These are phyloP conservation scores for Rhazya stricta DNA, from an alignment of 257 asterid genomes.

Conservation along the genomic window DNA sequence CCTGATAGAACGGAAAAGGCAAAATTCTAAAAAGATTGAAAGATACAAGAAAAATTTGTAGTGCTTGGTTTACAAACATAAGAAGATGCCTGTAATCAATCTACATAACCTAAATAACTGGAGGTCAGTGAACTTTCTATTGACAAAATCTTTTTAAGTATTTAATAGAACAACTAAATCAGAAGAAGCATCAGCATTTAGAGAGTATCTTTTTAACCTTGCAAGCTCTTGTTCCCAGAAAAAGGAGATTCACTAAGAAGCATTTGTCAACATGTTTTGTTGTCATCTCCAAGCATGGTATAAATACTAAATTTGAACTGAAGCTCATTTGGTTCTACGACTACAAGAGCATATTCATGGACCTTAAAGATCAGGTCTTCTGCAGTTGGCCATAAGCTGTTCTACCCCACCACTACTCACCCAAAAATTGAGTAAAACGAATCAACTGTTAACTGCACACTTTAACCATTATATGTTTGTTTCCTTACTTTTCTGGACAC, in stretches of 20 bases:
- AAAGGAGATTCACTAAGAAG: background rate
- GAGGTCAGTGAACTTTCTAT: background rate
- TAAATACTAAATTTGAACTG: background rate
- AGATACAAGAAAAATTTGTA: background rate
- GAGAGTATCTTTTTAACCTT: background rate
- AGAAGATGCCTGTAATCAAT: background rate
- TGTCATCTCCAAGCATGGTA: background rate
- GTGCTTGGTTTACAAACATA: background rate
- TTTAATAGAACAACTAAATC: background rate
- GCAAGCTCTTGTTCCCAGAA: constrained; percentile 1
- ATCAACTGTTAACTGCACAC: background rate
- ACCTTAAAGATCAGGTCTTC: background rate
- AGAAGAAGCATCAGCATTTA: background rate
- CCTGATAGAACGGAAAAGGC: constrained; percentile 34
- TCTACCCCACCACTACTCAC: too few species aligned
- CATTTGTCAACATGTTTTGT: background rate
- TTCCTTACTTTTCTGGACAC: background rate
- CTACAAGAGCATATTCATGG: background rate
- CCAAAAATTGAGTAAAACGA: background rate
- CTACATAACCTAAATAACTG: background rate
- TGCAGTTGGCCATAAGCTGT: background rate
- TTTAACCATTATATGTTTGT: background rate
- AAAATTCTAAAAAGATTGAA: constrained; percentile 1
- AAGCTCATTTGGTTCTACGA: background rate
- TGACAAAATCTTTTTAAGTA: background rate